Evolutionary conservation across 768 basidiomycete genomes (phyloP).

Genomic region (Leucocoprinus leucothites): DNA sequence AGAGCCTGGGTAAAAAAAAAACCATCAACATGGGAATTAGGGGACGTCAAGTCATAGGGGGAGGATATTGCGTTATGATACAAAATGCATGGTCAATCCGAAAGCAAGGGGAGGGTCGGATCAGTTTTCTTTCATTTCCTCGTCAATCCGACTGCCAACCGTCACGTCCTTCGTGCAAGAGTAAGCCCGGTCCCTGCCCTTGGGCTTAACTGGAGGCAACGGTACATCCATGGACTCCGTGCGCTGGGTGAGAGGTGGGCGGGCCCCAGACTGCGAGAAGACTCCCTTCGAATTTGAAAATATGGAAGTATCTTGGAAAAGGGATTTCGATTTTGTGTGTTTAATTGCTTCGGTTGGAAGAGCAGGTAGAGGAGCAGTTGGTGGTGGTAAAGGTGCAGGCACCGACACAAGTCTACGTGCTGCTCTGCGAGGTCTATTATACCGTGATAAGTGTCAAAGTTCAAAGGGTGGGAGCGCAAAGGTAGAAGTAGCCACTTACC

Average conservation of each 20-base stretch:
- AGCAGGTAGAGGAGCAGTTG: constrained; percentile 38
- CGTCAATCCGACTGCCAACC: constrained; percentile 30
- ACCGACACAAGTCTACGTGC: constrained; percentile 31
- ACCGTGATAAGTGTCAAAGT: constrained; percentile 4
- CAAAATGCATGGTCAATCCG: neutral
- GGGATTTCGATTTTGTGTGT: constrained; percentile 14
- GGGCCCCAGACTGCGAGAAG: neutral
- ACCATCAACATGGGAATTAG: no score
- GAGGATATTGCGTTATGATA: no score
- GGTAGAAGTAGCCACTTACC: constrained; percentile 17
- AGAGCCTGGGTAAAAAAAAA: no score
- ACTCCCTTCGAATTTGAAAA: neutral
- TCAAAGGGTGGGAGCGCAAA: neutral
- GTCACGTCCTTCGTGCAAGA: constrained; percentile 27
- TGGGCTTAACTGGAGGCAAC: constrained; percentile 7
- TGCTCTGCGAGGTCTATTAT: constrained; percentile 35
- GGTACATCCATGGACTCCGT: neutral
- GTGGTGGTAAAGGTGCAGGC: constrained; percentile 34
- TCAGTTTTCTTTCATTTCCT: constrained; percentile 41
- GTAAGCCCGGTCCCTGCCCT: constrained; percentile 27
- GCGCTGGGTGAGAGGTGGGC: constrained; percentile 4
- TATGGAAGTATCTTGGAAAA: constrained; percentile 5
- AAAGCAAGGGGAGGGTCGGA: neutral
- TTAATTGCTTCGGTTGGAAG: constrained; percentile 17
- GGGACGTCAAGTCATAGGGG: no score